These are phyloP conservation scores for Tinospora cordifolia DNA, from an alignment of 164 flowering plant genomes.

Conservation along the genomic window DNA sequence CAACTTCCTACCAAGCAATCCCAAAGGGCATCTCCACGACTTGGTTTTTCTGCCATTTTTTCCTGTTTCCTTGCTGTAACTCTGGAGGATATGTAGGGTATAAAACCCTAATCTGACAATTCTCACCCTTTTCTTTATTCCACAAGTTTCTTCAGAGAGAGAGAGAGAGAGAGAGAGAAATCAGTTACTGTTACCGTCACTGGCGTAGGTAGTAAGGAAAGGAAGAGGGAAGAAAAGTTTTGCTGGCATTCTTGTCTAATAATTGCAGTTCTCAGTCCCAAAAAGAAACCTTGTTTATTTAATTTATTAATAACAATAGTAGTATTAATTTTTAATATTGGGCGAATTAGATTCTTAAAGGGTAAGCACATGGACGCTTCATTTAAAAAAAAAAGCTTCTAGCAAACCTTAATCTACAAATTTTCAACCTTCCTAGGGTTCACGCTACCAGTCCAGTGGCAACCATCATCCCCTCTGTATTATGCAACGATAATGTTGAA, in stretches of 20 bases:
- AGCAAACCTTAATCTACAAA: not conserved
- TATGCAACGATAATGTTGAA: no score
- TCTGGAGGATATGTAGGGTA: conserved; percentile 3
- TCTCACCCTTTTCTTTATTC: conserved; percentile 7
- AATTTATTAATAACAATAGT: no score
- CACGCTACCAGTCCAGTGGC: not conserved
- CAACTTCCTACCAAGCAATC: not conserved
- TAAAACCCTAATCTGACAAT: conserved; percentile 24
- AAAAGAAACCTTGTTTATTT: not conserved
- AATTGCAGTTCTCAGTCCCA: conserved; percentile 1
- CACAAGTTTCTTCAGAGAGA: conserved; percentile 1
- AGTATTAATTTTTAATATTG: not conserved
- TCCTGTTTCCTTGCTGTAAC: not conserved
- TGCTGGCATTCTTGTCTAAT: conserved; percentile 7
- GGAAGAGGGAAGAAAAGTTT: not conserved
- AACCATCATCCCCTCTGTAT: no score
- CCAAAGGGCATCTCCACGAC: not conserved
- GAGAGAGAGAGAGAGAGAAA: not conserved
- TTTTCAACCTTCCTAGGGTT: not conserved
- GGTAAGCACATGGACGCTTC: not conserved
- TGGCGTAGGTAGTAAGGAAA: conserved; percentile 11
- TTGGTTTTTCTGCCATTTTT: not conserved
- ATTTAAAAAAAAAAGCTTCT: not conserved
- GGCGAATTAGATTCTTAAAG: not conserved
- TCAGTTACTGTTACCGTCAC: conserved; percentile 10